phyloP scores from a whole-genome alignment of 345 rosid genomes.

The Gossypium arboreum region DNA sequence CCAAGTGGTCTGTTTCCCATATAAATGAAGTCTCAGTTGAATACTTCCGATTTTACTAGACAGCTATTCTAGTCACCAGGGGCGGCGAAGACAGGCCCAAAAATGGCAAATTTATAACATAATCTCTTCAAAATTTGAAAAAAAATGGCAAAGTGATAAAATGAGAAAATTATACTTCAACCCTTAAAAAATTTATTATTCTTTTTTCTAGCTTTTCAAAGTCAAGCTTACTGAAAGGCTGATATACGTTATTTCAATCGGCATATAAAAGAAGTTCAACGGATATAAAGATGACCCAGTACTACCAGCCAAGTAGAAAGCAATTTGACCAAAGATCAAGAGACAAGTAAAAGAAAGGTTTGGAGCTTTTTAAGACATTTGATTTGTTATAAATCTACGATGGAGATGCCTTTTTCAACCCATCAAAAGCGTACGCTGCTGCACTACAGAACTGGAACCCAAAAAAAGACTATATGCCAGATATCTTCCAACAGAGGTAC shows the following conservation, averaged over 20 bases:
- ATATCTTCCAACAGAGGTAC: slow-evolving; percentile 42
- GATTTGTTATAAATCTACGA: slow-evolving; percentile 4
- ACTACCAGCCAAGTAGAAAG: background rate
- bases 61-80: background rate
- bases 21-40: background rate
- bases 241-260: background rate
- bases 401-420: background rate
- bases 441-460: slow-evolving; percentile 19
- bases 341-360: background rate
- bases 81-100: too few species aligned
- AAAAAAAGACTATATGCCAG: slow-evolving; percentile 19
- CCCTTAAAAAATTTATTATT: too few species aligned
- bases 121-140: too few species aligned
- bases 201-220: background rate
- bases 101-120: too few species aligned
- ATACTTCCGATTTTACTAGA: background rate
- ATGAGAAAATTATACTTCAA: too few species aligned
- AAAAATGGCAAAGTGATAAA: too few species aligned
- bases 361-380: background rate
- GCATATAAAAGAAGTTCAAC: background rate
- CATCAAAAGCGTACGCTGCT: background rate
- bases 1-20: background rate
- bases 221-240: slow-evolving; percentile 5
- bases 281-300: background rate
- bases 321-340: background rate